Evolutionary conservation across 768 basidiomycete genomes (phyloP), one percentile per base, ranked within the genome.

Genomic region (Leccinellum rugosiceps): DNA sequence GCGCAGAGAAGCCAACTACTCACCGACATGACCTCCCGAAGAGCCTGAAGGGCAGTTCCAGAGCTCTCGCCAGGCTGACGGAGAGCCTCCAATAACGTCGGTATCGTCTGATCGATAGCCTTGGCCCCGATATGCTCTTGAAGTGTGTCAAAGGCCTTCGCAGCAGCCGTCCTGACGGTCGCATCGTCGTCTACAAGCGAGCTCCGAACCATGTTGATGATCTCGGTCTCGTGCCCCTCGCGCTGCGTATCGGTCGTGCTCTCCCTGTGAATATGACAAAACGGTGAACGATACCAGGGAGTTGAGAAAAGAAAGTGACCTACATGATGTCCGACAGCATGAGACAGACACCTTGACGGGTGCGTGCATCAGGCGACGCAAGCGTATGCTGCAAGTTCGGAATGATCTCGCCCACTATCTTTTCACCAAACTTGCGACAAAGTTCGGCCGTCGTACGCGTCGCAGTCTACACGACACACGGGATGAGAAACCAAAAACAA

Each of bases 21-120:
- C 72, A 94, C 93, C 62, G 82, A 86, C 91, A 96, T 96, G 63
- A 98, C 93, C 77, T 98, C 96, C 55, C 81, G 86, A 38, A 98
- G 76, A 0, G 97, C 97, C 67, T 94, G 87, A 34, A 98, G 77
- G 11, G 97, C 96, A 15, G 96, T 98, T 10, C 93, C 94, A n/a
- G 96, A 96, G 19, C 89, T 85, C 65, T 88, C 89, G 5, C 95
- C 95, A 14, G 94, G 93, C 71, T 94, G 90, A 17, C 92, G 87
- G 34, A 98, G 86, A 2, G 96, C 96, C 65, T 94, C 94, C 53
- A 99, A 72, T 0, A 98, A 73, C 0, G 96, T 98, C 0, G 97
- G 96, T 57, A 98, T 98, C 0, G 94, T 98, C 74, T 95, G 85
- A 67, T 98, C 96, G 60, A 98, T 95, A 6, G 95, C 94, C 68